Conservation (phyloP, 345 rosid genomes). For the Sisymbrium irio region DNA sequence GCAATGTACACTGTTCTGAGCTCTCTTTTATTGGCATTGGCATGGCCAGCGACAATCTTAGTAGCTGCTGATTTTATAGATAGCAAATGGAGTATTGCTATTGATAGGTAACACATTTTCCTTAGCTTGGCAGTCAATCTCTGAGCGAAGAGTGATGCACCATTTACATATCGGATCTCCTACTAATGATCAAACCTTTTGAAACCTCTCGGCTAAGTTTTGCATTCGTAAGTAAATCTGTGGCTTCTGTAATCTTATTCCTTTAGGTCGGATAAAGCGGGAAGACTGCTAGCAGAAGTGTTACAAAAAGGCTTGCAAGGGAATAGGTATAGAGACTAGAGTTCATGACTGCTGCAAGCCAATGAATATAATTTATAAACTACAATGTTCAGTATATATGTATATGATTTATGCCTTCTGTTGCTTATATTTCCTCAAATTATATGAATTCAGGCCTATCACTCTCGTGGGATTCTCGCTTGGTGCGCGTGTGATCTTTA, state of each 20-base stretch:
- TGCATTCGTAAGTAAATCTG: not conserved
- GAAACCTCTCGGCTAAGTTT: not conserved
- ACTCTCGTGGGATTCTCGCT: conserved; percentile 90
- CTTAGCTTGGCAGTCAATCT: not conserved
- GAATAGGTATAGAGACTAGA: conserved; percentile 74
- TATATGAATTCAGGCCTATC: conserved; percentile 80
- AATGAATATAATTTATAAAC: not conserved
- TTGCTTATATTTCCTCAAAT: conserved; percentile 1
- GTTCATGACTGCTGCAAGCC: conserved; percentile 1
- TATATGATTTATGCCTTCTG: not conserved
- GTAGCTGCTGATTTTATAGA: conserved; percentile 88
- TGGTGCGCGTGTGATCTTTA: conserved; percentile 89
- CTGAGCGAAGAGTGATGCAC: not conserved
- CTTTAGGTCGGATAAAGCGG: conserved; percentile 86
- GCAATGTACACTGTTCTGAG: conserved; percentile 95
- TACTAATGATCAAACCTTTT: not conserved
- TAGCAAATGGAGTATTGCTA: conserved; percentile 87
- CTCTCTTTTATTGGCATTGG: conserved; percentile 75
- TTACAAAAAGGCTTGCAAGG: conserved; percentile 88
- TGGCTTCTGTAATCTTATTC: conserved; percentile 12
- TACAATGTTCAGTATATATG: not conserved
- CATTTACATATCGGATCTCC: not conserved
- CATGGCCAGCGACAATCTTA: conserved; percentile 87
- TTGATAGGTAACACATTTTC: conserved; percentile 62
- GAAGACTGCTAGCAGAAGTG: conserved; percentile 87